Base-by-base conservation (phyloP, 2,329 filamentous ascomycete genomes). In the Dactylellina sp. region DNA sequence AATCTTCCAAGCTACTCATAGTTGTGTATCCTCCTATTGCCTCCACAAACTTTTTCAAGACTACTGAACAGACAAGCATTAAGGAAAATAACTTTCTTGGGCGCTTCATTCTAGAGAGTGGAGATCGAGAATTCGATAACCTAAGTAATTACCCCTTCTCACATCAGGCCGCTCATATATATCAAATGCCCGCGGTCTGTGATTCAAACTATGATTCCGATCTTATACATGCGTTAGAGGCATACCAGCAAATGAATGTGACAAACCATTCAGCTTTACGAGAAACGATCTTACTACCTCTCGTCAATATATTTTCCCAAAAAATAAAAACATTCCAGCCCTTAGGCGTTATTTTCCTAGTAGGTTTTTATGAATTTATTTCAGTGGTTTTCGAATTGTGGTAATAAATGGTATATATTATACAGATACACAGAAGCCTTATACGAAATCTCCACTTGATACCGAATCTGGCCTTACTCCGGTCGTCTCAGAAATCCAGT, bases 1-100 rank as follows among this genome's bases (percentile, higher is more conserved):
- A 46, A 11, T 61, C 76, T 35, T 71, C 64, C 18, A 20, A 71
- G 35, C 62, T 78, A n/a, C 65, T 76, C 18, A 72, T 70, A 16
- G 72, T 76, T 18, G 65, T 75, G 2, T 78, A 78, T 63, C 77
- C 77, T 28, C 72, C 75, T 6, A 53, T 77, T 18, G 37, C 75
- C 5, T 16, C 52, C 6, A 37, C 2, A 16, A 39, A 60, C n/a
- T 7, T 7, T 22, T 12, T 14, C n/a, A 22, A 16, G 24, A 4
- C 3, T 18, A 6, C 39, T 2, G 25, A 39, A n/a, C 2, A 1
- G 14, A 11, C 39, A 2, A 37, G 14, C 12, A 22, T 25, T 12
- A 24, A 16, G 7, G 14, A 47, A 16, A 22, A 4, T 9, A 39
- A 56, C 6, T 65, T 47, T n/a, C 12, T 46, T 7, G 50, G 61